Evolutionary conservation across 106 monocot genomes (phyloP).

Genomic region (Dioscorea dumetorum): DNA sequence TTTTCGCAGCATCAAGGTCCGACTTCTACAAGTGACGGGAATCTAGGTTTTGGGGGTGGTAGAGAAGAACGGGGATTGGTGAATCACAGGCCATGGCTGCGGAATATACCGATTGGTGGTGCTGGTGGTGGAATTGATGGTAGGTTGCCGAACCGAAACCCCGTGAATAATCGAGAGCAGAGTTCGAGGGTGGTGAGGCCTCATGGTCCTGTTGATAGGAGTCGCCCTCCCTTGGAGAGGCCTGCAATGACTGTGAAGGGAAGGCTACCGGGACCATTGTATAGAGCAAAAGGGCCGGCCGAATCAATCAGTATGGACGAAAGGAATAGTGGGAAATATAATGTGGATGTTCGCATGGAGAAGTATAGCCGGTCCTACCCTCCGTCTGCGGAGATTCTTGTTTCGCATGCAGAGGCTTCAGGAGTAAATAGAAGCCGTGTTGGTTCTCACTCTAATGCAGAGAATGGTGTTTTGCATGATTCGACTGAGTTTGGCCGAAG

Average conservation of each 20-base stretch:
- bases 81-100: not conserved
- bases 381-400: too few relatives aligned
- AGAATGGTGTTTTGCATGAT: not conserved
- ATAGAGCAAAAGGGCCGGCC: too few relatives aligned
- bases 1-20: not conserved
- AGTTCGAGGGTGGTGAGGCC: not conserved
- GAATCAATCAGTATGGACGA: not conserved
- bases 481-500: not conserved
- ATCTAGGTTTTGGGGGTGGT: not conserved
- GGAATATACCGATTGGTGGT: not conserved
- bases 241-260: too few relatives aligned
- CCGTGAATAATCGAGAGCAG: not conserved
- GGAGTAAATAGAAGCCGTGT: not conserved
- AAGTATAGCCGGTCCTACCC: too few relatives aligned
- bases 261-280: too few relatives aligned
- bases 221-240: too few relatives aligned
- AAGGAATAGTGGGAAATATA: not conserved
- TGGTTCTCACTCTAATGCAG: not conserved
- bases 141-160: not conserved
- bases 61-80: not conserved
- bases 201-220: too few relatives aligned
- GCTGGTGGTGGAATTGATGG: not conserved
- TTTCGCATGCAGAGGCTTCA: not conserved
- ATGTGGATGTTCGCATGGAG: not conserved
- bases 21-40: not conserved